phyloP scores from a whole-genome alignment of 768 basidiomycete genomes.

The Antrodiella citrinella region DNA sequence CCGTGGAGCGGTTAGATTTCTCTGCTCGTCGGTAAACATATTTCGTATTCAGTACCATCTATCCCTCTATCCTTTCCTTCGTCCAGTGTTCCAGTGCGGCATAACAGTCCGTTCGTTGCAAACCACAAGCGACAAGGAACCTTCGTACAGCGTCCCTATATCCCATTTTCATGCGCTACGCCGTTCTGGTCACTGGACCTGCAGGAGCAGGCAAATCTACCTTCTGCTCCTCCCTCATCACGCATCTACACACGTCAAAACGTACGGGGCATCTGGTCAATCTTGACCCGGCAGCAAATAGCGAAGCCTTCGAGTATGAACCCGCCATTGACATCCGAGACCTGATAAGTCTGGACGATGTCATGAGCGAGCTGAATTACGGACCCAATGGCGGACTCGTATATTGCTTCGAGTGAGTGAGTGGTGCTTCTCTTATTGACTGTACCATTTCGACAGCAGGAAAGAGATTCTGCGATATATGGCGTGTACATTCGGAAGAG shows the following conservation, averaged over 20 bases:
- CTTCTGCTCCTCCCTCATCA: slow-evolving; percentile 81
- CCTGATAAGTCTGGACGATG: slow-evolving; percentile 86
- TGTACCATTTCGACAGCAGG: not conserved
- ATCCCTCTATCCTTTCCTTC: too few relatives aligned
- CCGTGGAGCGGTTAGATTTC: too few relatives aligned
- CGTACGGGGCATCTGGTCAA: slow-evolving; percentile 91
- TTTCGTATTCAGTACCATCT: too few relatives aligned
- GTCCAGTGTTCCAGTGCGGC: too few relatives aligned
- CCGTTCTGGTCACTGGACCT: slow-evolving; percentile 87
- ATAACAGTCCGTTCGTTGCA: too few relatives aligned
- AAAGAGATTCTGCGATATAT: too few relatives aligned
- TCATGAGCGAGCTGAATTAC: slow-evolving; percentile 91
- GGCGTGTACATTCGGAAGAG: too few relatives aligned
- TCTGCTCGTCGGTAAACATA: too few relatives aligned
- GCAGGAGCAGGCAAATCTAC: slow-evolving; percentile 98
- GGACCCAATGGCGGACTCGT: slow-evolving; percentile 97
- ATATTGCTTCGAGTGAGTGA: slow-evolving; percentile 98
- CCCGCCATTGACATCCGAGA: slow-evolving; percentile 93
- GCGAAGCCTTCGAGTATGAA: slow-evolving; percentile 83
- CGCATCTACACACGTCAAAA: slow-evolving; percentile 76
- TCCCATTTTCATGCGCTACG: slow-evolving; percentile 70
- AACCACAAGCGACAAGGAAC: too few relatives aligned
- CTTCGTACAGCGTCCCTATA: too few relatives aligned
- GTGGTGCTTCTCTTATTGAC: slow-evolving; percentile 21
- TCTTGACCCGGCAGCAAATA: slow-evolving; percentile 88